A percentile compares a stretch with the other conserved stretches of the same genome.
Evolutionary conservation across 1,139 yeast species (phyloP).

Genomic region (Blastobotrys ciferrii): DNA sequence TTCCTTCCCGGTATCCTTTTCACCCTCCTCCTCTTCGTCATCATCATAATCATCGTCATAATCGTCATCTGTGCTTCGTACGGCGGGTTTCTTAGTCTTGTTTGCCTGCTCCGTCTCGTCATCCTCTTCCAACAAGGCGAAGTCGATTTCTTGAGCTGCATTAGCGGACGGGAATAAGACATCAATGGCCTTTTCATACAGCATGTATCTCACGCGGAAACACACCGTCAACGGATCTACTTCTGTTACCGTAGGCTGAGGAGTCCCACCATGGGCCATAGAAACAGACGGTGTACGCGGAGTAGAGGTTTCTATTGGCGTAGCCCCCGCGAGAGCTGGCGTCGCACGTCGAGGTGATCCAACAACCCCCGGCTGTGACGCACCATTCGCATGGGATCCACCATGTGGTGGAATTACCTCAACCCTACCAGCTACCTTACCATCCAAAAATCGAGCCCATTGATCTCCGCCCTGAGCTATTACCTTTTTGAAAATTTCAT

Average conservation of each 20-base stretch:
- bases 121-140: constrained; percentile 32
- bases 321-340: constrained; percentile 9
- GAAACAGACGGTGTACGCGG: constrained; percentile 14
- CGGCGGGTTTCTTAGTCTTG: constrained; percentile 9
- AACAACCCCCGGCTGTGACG: background rate
- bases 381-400: background rate
- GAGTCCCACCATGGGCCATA: constrained; percentile 6
- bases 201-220: constrained; percentile 42
- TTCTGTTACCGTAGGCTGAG: constrained; percentile 12
- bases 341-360: constrained; percentile 10
- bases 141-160: constrained; percentile 29
- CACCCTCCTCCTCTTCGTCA: constrained; percentile 25
- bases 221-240: constrained; percentile 39
- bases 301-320: constrained; percentile 10
- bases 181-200: constrained; percentile 39
- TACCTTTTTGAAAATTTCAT: constrained; percentile 37
- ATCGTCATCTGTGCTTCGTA: constrained; percentile 31
- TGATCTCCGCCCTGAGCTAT: constrained; percentile 33
- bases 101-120: constrained; percentile 25
- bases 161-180: constrained; percentile 31
- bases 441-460: constrained; percentile 38
- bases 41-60: constrained; percentile 32
- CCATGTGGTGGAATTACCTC: constrained; percentile 12
- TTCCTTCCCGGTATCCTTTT: constrained; percentile 6
- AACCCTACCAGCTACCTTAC: constrained; percentile 32